A percentile compares a stretch with the other conserved stretches of the same genome.
phyloP scores from a whole-genome alignment of 2,329 filamentous ascomycete species.

The Thelonectria blattea region DNA sequence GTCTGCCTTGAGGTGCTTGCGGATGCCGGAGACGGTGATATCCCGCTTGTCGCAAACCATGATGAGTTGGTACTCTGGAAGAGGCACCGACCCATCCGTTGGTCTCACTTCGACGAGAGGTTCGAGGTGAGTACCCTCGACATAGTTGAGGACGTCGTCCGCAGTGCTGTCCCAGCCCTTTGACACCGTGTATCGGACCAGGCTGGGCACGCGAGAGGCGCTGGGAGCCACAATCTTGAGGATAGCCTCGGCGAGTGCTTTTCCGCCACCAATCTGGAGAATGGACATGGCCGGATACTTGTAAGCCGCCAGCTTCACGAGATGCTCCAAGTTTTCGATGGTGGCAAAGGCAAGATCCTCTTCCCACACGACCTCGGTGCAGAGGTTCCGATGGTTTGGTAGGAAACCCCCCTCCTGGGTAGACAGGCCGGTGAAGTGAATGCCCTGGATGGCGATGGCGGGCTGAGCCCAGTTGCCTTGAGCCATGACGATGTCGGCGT shows the following conservation, averaged over 20 bases:
- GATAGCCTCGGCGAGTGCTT: conserved; percentile 28
- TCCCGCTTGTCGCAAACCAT: conserved; percentile 31
- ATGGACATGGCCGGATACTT: conserved; percentile 48
- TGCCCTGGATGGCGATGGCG: conserved; percentile 52
- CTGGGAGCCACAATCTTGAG: conserved; percentile 36
- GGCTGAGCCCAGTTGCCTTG: conserved; percentile 41
- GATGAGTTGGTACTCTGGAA: conserved; percentile 44
- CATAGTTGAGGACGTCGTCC: conserved; percentile 5
- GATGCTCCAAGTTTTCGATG: conserved; percentile 28
- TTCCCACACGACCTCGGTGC: conserved; percentile 56
- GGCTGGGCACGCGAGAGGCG: conserved; percentile 37
- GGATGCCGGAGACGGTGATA: conserved; percentile 24
- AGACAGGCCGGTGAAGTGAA: conserved; percentile 50
- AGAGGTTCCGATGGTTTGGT: conserved; percentile 56
- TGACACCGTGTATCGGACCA: conserved; percentile 44
- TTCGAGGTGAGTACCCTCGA: conserved; percentile 26
- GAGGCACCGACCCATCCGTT: conserved; percentile 28
- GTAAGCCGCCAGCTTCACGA: conserved; percentile 46
- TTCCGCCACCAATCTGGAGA: conserved; percentile 46
- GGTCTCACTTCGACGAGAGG: conserved; percentile 40
- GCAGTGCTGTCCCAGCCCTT: conserved; percentile 15
- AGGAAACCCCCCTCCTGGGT: conserved; percentile 47
- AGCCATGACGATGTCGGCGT: conserved; percentile 52
- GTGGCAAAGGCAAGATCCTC: conserved; percentile 42
- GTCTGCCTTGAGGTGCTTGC: conserved; percentile 36